Evolutionary conservation across 2,329 filamentous ascomycete species (phyloP), one percentile per base, ranked within the genome.

Genomic region (Phoma sp.): DNA sequence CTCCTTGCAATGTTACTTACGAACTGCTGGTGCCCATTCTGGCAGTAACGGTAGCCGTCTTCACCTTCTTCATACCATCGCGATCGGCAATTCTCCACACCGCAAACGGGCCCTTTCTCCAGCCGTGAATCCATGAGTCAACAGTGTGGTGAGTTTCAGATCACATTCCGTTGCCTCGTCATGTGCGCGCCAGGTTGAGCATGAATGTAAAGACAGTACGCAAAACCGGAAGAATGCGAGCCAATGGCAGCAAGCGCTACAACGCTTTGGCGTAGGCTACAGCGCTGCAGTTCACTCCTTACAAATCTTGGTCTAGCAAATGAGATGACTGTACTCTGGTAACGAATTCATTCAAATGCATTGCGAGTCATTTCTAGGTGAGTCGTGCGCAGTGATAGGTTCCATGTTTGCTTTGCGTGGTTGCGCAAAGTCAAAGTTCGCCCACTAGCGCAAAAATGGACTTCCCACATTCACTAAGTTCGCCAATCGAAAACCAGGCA

Each of bases 1-100:
- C 11, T 28, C 12, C 7, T 21, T 10, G 23, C 3, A 5, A 29
- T 30, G 10, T 54, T 59, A 54, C 74, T 72, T 76, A 91, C 89
- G 76, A 91, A 87, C 64, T 93, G 87, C 62, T 88, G 85, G 78
- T 96, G 92, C 26, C 91, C 91, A 62, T 90, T 87, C 59, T 88
- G 82, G 74, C 92, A 96, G 73, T 91, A 96, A 58, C 87, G 85
- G 53, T 88, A 83, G 3, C 91, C 91, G 74, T 90, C 89, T 73
- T 89, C 89, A 26, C 87, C 79, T 68, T 91, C 90, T 77, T 89
- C 72, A 36, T 74, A 76, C 30, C 71, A 92, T 58, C 84, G 83
- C 34, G 89, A 88, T 55, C 89, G 87, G 71, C 92, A 96, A 66
- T 84, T 83, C 57, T 84, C 82, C 57, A 84, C 77, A 42, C 81